Evolutionary conservation across 192 early-diverging fungal species (phyloP), one percentile per base, ranked within the genome.

Genomic region (Coemansia biformis): DNA sequence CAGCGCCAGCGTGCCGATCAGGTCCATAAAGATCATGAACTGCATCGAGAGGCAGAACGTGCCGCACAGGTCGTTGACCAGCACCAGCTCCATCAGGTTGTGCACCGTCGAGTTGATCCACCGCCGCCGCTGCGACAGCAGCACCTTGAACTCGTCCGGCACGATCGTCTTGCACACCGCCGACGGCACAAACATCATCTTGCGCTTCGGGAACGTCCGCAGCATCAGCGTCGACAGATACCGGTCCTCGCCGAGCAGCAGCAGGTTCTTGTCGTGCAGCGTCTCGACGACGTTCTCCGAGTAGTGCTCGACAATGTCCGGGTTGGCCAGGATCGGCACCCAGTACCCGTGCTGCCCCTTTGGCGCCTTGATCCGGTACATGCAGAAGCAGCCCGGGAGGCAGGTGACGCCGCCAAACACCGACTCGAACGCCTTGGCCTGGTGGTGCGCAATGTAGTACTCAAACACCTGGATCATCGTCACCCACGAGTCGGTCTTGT

Each of bases 81-180:
- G 64, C 22, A 93, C 78, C 37, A 93, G 51, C 66, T 93, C 91
- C 56, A 83, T 57, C 49, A 93, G 73, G 53, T 93, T 93, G 48
- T 94, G 91, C 23, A 94, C 83, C 0, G 91, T 94, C 13, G 91
- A 94, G 72, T 94, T 94, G 74, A 94, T 94, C 91, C 91, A 94
- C 24, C 91, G 80, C n/a, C 90, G 82, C 3, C 88, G 81, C 65
- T 92, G 90, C 33, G 86, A 89, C 31, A 90, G 65, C 30, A 92
- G 58, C 12, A 92, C 84, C 39, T 71, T 78, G 79, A 95, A 95
- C 19, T 82, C 79, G 48, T 87, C 86, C 12, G 92, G 92, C 23
- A 92, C 92, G 28, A 91, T 81, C 11, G 92, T 92, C 63, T 92
- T 88, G 74, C 92, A 95, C 42, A 92, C 84, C 0, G 93, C 90